Evolutionary conservation across 768 basidiomycete genomes (phyloP), one percentile per base, ranked within the genome.

Genomic region (Termitomyces sp.): DNA sequence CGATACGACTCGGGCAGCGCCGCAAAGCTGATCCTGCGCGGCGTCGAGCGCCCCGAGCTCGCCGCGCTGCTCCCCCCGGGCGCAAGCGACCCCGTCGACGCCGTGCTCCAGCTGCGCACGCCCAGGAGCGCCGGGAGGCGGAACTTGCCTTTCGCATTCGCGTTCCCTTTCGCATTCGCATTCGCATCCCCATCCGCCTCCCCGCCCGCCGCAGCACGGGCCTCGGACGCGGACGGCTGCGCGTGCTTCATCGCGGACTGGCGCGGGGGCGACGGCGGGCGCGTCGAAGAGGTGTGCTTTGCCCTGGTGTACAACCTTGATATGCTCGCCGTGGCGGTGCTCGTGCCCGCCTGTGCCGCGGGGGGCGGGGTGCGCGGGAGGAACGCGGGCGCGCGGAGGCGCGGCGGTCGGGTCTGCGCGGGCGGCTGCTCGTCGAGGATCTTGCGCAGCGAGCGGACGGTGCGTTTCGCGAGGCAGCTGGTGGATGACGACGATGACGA

Each of bases 21-120:
- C 36, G 88, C 88, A 62, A 92, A 92, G 59, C 85, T 88, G 44
- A 92, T 90, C n/a, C 84, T 78, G 63, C 88, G 90, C 9, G 88
- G 87, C 13, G 88, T 73, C 67, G 82, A 71, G 57, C 72, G 58
- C 53, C 80, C 76, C 53, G 81, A 84, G 46, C 81, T 78, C 12
- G 79, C 66, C 42, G 76, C 61, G 51, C 77, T 80, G 6, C 34
- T 18, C 6, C 34, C 66, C 59, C 56, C 65, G n/a, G n/a, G n/a
- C n/a, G n/a, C n/a, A 8, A n/a, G 60, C 16, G 48, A 29, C 12
- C 4, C 28, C 36, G 41, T 7, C 2, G 51, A 52, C 37, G 26
- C 13, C 1, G 18, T 13, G 3, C 56, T 57, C 31, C 51, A 53
- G 5, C 12, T 54, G 3, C 45, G 44, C 44, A 56, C 5, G 16